These are phyloP conservation scores for Phytophthora brassicae DNA, from an alignment of 352 stramenopile genomes.

Conservation along the genomic window DNA sequence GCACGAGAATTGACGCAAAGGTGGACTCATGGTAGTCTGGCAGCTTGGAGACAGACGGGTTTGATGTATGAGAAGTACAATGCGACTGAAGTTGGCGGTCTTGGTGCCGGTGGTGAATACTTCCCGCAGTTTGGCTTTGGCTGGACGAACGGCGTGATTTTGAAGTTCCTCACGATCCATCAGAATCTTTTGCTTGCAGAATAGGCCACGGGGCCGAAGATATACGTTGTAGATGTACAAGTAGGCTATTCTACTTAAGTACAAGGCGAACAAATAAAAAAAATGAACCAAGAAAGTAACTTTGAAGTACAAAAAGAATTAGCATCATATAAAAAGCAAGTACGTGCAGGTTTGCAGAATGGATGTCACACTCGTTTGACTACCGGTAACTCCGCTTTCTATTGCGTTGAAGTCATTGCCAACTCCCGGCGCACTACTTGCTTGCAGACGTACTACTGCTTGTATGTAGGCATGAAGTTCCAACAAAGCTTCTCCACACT, in stretches of 20 bases:
- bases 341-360: slow-evolving; percentile 31
- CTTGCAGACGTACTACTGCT: slow-evolving; percentile 24
- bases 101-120: slow-evolving; percentile 86
- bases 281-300: slow-evolving; percentile 6
- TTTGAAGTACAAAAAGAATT: slow-evolving; percentile 24
- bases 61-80: slow-evolving; percentile 93
- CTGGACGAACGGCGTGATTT: slow-evolving; percentile 86
- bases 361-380: slow-evolving; percentile 25
- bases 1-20: slow-evolving; percentile 53
- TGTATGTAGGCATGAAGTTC: slow-evolving; percentile 13
- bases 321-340: slow-evolving; percentile 31
- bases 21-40: slow-evolving; percentile 67
- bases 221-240: background rate
- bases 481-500: slow-evolving; percentile 10
- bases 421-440: slow-evolving; percentile 26
- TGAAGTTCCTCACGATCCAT: slow-evolving; percentile 84
- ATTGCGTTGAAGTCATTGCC: slow-evolving; percentile 23
- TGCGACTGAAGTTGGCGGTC: slow-evolving; percentile 55
- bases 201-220: slow-evolving; percentile 8
- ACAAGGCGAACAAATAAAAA: no score
- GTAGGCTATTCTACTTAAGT: no score
- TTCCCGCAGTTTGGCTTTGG: slow-evolving; percentile 88
- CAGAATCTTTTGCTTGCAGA: slow-evolving; percentile 58
- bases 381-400: slow-evolving; percentile 28
- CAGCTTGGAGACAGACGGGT: slow-evolving; percentile 65